Conservation (phyloP, 2,329 filamentous ascomycete species). For the Aspergillus proliferans region DNA sequence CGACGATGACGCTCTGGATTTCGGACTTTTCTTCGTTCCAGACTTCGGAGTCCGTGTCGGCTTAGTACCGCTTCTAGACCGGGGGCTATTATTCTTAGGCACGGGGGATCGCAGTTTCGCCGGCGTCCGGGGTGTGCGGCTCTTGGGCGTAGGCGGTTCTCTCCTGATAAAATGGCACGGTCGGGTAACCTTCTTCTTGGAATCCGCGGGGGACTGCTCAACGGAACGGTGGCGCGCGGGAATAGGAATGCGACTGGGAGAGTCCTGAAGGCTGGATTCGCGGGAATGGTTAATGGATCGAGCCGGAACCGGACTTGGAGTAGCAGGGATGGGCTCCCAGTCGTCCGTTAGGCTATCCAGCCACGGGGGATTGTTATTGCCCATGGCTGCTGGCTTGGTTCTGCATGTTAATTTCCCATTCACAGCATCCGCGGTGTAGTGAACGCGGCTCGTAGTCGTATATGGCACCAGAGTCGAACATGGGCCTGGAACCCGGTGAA, state of each 20-base stretch:
- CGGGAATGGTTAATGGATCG: conserved; percentile 19
- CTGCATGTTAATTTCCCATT: neutral
- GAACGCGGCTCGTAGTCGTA: no score
- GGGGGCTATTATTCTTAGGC: conserved; percentile 8
- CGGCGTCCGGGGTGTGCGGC: conserved; percentile 25
- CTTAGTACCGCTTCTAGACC: no score
- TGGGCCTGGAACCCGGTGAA: neutral
- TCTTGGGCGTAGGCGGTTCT: conserved; percentile 29
- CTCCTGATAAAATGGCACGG: conserved; percentile 29
- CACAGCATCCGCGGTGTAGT: neutral
- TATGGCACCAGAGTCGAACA: neutral
- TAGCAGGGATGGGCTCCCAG: conserved; percentile 34
- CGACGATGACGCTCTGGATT: neutral
- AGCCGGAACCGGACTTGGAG: conserved; percentile 25
- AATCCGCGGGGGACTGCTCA: conserved; percentile 21
- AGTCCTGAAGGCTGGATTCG: conserved; percentile 22
- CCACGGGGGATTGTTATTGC: conserved; percentile 33
- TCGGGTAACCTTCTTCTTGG: conserved; percentile 26
- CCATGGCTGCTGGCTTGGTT: conserved; percentile 16
- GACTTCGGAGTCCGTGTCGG: neutral
- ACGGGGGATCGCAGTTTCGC: conserved; percentile 20
- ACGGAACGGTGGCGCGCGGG: conserved; percentile 26
- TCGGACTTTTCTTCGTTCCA: neutral
- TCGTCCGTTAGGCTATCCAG: conserved; percentile 40
- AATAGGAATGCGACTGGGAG: conserved; percentile 35